Percentiles rank a stretch among this genome's conserved stretches.
Conservation (phyloP, 2,329 filamentous ascomycete genomes). For the Nigrospora osmanthi region DNA sequence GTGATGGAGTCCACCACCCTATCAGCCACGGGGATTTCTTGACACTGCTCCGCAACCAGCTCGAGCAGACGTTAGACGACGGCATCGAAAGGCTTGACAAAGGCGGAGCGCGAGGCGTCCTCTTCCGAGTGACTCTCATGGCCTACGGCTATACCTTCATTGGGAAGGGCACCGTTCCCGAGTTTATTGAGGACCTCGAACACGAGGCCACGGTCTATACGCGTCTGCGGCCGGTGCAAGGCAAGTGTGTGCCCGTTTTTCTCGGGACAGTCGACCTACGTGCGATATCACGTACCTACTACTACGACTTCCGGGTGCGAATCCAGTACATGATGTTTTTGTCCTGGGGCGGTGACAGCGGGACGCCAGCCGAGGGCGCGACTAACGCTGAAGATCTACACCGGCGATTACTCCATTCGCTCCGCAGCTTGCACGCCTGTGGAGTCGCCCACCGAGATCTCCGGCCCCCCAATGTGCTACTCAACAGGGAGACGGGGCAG, state of each 20-base stretch:
- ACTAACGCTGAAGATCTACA: background rate
- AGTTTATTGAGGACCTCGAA: slow-evolving; percentile 23
- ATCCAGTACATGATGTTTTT: slow-evolving; percentile 25
- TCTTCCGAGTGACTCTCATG: slow-evolving; percentile 32
- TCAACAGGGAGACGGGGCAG: slow-evolving; percentile 11
- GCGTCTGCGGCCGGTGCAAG: slow-evolving; percentile 24
- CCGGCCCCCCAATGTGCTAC: slow-evolving; percentile 16
- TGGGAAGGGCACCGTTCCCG: slow-evolving; percentile 28
- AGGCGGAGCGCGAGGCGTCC: slow-evolving; percentile 25
- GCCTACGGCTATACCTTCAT: slow-evolving; percentile 34
- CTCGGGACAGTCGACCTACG: slow-evolving; percentile 28
- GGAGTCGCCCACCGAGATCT: slow-evolving; percentile 20
- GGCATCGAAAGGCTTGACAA: slow-evolving; percentile 18
- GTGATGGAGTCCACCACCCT: slow-evolving; percentile 13
- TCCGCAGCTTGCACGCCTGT: slow-evolving; percentile 13
- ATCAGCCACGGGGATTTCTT: slow-evolving; percentile 19
- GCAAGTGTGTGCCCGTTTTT: slow-evolving; percentile 26
- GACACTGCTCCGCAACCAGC: slow-evolving; percentile 20
- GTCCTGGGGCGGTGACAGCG: slow-evolving; percentile 22
- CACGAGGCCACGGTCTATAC: slow-evolving; percentile 27
- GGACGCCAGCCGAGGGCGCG: slow-evolving; percentile 1
- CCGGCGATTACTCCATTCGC: slow-evolving; percentile 4
- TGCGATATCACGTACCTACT: slow-evolving; percentile 20
- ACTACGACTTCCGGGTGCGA: slow-evolving; percentile 21
- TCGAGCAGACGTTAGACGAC: slow-evolving; percentile 18